Conservation (phyloP, 352 stramenopile genomes). For the Pythium chondricola region DNA sequence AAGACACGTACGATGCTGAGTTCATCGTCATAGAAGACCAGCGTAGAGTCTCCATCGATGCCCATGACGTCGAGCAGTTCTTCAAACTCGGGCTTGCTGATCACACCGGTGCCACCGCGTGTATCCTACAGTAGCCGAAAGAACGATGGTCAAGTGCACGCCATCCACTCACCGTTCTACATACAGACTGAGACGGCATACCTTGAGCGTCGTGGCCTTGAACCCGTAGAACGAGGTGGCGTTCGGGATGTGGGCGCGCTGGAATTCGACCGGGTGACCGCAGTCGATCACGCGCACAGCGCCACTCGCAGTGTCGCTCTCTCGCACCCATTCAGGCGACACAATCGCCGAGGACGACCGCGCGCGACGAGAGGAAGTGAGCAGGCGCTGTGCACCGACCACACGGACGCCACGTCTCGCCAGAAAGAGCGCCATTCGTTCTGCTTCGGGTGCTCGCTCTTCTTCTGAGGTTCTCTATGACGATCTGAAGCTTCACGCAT, state of each 20-base stretch:
- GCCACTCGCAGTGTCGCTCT: slow-evolving; percentile 12
- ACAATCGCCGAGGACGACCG: slow-evolving; percentile 11
- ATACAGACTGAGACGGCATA: no score
- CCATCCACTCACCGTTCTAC: not conserved
- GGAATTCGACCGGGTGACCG: slow-evolving; percentile 43
- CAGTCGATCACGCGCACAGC: slow-evolving; percentile 39
- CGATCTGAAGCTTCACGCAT: not conserved
- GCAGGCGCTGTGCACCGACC: no score
- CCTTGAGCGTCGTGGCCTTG: slow-evolving; percentile 43
- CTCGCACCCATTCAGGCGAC: slow-evolving; percentile 19
- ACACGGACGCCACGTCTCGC: not conserved
- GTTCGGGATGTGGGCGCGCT: slow-evolving; percentile 42
- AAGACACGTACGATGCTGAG: slow-evolving; percentile 38
- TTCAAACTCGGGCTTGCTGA: slow-evolving; percentile 34
- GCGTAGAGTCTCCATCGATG: slow-evolving; percentile 37
- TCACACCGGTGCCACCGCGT: slow-evolving; percentile 34
- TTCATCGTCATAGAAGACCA: slow-evolving; percentile 81
- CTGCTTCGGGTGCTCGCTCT: not conserved
- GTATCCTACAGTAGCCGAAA: slow-evolving; percentile 17
- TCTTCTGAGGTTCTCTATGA: not conserved
- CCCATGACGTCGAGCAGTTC: slow-evolving; percentile 36
- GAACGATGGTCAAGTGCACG: not conserved
- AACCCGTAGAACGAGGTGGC: slow-evolving; percentile 37
- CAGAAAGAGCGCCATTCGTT: not conserved
- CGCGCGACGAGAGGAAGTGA: no score